Base-by-base conservation (phyloP, 305 asterid genomes). In the Salvia sclarea region DNA sequence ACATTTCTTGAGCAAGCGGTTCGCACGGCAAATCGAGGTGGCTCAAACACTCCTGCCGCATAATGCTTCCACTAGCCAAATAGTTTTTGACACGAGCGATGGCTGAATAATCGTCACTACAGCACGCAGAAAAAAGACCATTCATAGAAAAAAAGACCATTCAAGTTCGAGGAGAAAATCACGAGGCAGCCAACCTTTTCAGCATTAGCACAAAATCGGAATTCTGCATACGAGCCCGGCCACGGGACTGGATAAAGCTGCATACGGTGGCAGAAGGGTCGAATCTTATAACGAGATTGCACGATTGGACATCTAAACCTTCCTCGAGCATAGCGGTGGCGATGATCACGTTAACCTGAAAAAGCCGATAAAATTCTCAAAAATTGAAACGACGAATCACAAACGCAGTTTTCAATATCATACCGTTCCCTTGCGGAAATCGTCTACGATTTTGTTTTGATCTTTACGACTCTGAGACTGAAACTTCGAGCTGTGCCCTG, bases 171-270 rank as follows among this genome's bases (percentile, higher is more conserved):
- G 5, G 14, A 21, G 31, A 35, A 20, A 2, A 50, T 20, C 31
- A 48, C 52, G 18, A 21, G 38, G 31, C 22, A 13, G 75, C 69
- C 61, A 68, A 90, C 98, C 96, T 83, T 73, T 71, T 69, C 44
- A 88, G 80, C 92, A 93, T 83, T 73, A 87, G 57, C 68, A 93
- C 57, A 69, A 91, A 91, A 69, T 91, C 90, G 4, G 97, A 93
- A 77, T 83, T 85, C 48, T 83, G 85, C 95, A 83, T 87, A 49
- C 98, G 95, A 61, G 97, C 97, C 64, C 98, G 87, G 3, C 96
- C 98, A 50, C 96, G 89, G 24, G 97, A 93, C 79, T 93, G 98
- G 78, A 91, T 93, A 74, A 88, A 93, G 78, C 98, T 87, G 77
- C 97, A 88, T 48, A 91, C 66, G 24, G 90, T 90, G 17, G 82